phyloP scores from a whole-genome alignment of 805 yeast species.

The Spathaspora boniae region DNA sequence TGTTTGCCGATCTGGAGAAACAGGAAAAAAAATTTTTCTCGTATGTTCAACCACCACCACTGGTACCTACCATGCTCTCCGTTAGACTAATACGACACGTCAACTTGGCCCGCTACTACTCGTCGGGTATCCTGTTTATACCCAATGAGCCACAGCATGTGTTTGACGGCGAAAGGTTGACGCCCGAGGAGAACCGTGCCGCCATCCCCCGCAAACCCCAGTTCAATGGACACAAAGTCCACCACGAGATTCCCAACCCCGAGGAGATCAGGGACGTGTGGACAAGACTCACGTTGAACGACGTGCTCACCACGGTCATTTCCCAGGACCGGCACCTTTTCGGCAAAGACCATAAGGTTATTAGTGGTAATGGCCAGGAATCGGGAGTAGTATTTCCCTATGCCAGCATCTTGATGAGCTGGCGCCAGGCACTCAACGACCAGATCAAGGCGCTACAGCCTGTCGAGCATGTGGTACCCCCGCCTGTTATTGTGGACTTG shows the following conservation, averaged over 20 bases:
- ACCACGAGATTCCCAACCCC: conserved; percentile 31
- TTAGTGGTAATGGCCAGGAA: not conserved
- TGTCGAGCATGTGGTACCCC: conserved; percentile 8
- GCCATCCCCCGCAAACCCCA: conserved; percentile 32
- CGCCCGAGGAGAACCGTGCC: conserved; percentile 26
- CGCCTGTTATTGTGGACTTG: not conserved
- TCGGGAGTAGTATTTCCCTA: conserved; percentile 18
- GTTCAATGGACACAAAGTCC: conserved; percentile 13
- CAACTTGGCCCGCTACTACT: no score
- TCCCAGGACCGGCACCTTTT: conserved; percentile 24
- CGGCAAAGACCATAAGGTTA: conserved; percentile 19
- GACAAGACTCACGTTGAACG: conserved; percentile 25
- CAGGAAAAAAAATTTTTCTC: conserved; percentile 2
- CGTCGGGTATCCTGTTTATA: conserved; percentile 18
- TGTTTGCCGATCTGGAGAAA: conserved; percentile 19
- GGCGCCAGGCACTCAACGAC: conserved; percentile 27
- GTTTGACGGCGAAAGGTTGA: conserved; percentile 26
- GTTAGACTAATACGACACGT: no score
- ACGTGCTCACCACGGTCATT: conserved; percentile 27
- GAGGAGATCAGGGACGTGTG: conserved; percentile 31
- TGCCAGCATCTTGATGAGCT: conserved; percentile 23
- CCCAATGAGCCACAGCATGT: conserved; percentile 26
- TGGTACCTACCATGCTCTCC: no score
- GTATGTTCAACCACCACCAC: conserved; percentile 1
- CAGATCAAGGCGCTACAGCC: conserved; percentile 16